Evolutionary conservation across 179 eudicot species (phyloP).

Genomic region (Heliamphora pulchella): DNA sequence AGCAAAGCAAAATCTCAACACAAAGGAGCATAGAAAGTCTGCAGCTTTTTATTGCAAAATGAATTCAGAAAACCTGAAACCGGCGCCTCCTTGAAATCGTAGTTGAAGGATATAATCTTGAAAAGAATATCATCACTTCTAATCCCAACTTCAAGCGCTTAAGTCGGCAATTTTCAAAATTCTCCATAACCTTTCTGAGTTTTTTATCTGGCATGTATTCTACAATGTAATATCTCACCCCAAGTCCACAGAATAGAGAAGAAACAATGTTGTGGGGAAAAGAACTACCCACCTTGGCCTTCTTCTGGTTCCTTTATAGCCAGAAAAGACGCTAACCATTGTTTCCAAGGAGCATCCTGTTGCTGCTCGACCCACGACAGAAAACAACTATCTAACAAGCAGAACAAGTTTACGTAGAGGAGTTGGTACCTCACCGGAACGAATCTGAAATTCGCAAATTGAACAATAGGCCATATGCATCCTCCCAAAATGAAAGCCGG

Average conservation of each 20-base stretch:
- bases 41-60: neutral
- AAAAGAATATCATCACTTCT: neutral
- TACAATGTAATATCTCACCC: neutral
- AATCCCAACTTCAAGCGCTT: neutral
- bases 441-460: constrained; percentile 33
- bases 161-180: neutral
- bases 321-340: constrained; percentile 21
- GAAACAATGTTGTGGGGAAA: neutral
- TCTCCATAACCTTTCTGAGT: no score
- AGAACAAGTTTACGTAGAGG: constrained; percentile 32
- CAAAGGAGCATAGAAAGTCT: neutral
- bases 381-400: constrained; percentile 38
- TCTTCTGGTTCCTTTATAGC: constrained; percentile 32
- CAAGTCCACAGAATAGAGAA: neutral
- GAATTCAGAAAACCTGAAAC: neutral
- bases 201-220: neutral
- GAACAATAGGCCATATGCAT: constrained; percentile 31
- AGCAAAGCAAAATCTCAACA: neutral
- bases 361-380: constrained; percentile 48
- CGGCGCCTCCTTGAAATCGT: neutral
- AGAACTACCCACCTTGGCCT: constrained; percentile 31
- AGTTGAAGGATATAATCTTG: neutral
- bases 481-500: constrained; percentile 36
- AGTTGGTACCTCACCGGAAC: constrained; percentile 40
- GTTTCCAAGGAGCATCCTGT: constrained; percentile 38